phyloP scores from a whole-genome alignment of 305 asterid genomes.

The Rubia balearica region DNA sequence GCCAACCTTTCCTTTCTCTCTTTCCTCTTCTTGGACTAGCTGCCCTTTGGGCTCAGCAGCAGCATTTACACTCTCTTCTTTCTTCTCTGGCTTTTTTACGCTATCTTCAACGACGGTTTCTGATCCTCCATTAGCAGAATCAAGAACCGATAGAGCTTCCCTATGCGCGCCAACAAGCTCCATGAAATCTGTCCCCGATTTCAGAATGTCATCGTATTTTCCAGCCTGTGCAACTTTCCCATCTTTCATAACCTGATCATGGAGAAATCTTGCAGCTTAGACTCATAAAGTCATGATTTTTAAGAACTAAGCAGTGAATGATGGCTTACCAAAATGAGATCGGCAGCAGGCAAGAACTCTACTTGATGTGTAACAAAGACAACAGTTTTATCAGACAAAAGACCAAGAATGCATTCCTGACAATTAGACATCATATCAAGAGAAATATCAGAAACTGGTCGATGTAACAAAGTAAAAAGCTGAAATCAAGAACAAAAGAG shows the following conservation, averaged over 20 bases:
- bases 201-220: constrained; percentile 60
- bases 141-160: constrained; percentile 65
- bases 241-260: constrained; percentile 61
- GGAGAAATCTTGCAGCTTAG: background rate
- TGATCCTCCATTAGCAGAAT: constrained; percentile 29
- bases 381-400: constrained; percentile 53
- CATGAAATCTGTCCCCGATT: constrained; percentile 60
- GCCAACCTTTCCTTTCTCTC: constrained; percentile 78
- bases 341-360: constrained; percentile 78
- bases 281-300: background rate
- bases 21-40: constrained; percentile 85
- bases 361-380: constrained; percentile 81
- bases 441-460: background rate
- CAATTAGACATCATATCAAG: constrained; percentile 8
- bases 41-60: constrained; percentile 36
- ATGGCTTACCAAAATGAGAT: constrained; percentile 63
- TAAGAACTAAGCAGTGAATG: constrained; percentile 1
- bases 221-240: constrained; percentile 72
- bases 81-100: constrained; percentile 25
- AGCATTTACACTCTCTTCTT: constrained; percentile 26
- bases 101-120: constrained; percentile 22
- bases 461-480: background rate
- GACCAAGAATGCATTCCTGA: constrained; percentile 67
- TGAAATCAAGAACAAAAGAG: background rate
- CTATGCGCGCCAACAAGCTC: constrained; percentile 86